These are phyloP conservation scores for Diaporthe ampelina DNA, from an alignment of 2,329 filamentous ascomycete species.

Conservation along the genomic window DNA sequence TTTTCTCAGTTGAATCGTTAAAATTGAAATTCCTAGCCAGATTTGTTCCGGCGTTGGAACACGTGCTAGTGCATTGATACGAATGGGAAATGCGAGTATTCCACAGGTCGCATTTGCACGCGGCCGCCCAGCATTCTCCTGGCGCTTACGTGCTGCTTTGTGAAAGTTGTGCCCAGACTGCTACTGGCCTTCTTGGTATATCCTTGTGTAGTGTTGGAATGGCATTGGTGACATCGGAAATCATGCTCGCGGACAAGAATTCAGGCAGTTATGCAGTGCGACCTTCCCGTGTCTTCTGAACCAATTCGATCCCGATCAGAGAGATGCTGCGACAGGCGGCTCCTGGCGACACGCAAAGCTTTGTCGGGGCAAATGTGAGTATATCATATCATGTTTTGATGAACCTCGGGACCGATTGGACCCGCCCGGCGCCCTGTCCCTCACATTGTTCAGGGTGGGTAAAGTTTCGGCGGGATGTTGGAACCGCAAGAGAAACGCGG, in stretches of 20 bases:
- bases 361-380: not conserved
- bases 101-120: not conserved
- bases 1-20: not conserved
- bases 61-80: not conserved
- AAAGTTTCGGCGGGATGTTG: slow-evolving; percentile 1
- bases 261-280: slow-evolving; percentile 18
- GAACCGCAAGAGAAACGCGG: not conserved
- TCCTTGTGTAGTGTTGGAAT: not conserved
- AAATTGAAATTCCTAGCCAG: not conserved
- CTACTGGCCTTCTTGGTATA: not conserved
- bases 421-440: no score
- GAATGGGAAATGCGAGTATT: not conserved
- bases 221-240: not conserved
- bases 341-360: not conserved
- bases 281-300: not conserved
- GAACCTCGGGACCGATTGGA: not conserved
- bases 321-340: not conserved
- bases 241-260: not conserved
- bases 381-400: not conserved
- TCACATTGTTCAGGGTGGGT: no score
- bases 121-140: not conserved
- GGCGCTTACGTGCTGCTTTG: not conserved
- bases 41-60: no score
- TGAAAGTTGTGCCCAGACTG: not conserved
- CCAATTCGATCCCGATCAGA: not conserved